Base-by-base conservation (phyloP, 2,329 filamentous ascomycete species). In the Apiospora kogelbergensis region DNA sequence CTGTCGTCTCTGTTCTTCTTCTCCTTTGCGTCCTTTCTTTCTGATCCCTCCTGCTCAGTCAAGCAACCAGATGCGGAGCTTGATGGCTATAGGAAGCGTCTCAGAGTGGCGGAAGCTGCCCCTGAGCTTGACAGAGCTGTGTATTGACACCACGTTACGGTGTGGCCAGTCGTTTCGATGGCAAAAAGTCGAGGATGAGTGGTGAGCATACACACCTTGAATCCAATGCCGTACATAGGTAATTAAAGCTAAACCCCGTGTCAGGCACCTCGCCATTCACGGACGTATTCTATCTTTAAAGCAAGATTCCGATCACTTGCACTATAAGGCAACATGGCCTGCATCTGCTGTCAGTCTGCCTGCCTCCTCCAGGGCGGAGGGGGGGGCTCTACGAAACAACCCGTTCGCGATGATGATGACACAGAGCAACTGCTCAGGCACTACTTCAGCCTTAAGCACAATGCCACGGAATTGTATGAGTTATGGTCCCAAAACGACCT, bases 151-250 rank as follows among this genome's bases (percentile, higher is more conserved):
- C 0, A 97, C 94, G 0, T 84, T 99, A 42, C 91, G 95, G 71
- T 99, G 96, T 79, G 96, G 96, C 3, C 96, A 99, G 80, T 97
- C 95, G 0, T 99, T 99, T 75, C 91, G 95, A 83, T 99, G 96
- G 96, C 91, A 91, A 71, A 94, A 95, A 78, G 89, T 93, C 65
- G 87, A 90, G 57, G 90, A 95, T 78, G 91, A 95, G 84, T 99
- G 96, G 96, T 93, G 75, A 72, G 79, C 53, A 30, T 60, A 20
- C 24, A 26, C 40, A 67, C 45, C 20, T 30, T 60, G 9, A 26
- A 7, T 26, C 42, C 6, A 41, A 53, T 13, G 22, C 37, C 5
- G 63, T 53, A 11, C 11, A 33, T 15, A 20, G 30, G 41, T 22
- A 22, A 10, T 42, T 30, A 7, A 41, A 60, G 53, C 68, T 72